Evolutionary conservation across 768 basidiomycete genomes (phyloP).

Genomic region (Cystobasidium onofrii): DNA sequence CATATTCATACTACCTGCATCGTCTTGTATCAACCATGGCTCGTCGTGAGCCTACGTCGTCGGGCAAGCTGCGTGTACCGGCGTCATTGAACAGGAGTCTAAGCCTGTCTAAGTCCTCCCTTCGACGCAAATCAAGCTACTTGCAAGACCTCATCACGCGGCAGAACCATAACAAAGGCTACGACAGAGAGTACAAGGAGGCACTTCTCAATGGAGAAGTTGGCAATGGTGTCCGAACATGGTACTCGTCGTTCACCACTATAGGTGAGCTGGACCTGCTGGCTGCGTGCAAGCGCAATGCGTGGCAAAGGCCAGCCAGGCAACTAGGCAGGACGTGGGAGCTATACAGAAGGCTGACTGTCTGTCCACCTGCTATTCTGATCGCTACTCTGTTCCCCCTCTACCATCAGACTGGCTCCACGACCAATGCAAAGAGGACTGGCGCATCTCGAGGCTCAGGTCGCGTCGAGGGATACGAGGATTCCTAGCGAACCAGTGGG

Average conservation of each 20-base stretch:
- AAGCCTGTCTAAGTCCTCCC: neutral
- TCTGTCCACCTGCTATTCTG: neutral
- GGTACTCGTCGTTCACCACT: constrained; percentile 44
- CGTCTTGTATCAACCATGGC: no score
- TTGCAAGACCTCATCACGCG: constrained; percentile 3
- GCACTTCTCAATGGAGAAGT: constrained; percentile 31
- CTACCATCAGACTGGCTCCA: constrained; percentile 75
- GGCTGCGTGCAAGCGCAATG: no score
- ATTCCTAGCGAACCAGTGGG: constrained; percentile 32
- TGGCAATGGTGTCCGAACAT: constrained; percentile 43
- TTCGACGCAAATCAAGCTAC: constrained; percentile 2
- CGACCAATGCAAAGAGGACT: constrained; percentile 54
- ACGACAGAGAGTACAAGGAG: constrained; percentile 27
- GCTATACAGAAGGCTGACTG: neutral
- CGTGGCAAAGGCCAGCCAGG: neutral
- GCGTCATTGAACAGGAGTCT: neutral
- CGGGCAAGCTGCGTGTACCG: neutral
- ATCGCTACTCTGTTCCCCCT: neutral
- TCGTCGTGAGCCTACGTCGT: neutral
- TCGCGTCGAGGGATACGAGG: constrained; percentile 32
- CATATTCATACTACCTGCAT: no score
- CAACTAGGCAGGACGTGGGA: neutral
- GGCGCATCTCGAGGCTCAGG: constrained; percentile 33
- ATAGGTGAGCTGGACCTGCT: constrained; percentile 18
- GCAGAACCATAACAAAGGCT: neutral